These are phyloP conservation scores for Citrus inodora DNA, from an alignment of 345 rosid species.

Conservation along the genomic window DNA sequence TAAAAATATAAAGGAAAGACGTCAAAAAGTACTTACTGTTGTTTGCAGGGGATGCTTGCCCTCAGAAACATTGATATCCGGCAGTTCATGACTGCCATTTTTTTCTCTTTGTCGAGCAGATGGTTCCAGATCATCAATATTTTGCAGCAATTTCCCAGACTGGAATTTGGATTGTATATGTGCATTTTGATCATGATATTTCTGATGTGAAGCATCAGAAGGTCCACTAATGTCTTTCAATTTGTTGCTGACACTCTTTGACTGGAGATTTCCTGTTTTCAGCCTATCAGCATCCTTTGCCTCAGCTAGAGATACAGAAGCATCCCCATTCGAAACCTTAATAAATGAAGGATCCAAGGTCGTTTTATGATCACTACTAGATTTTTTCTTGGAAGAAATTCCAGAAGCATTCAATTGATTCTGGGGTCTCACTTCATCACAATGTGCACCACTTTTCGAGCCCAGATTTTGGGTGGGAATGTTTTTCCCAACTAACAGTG, in stretches of 20 bases:
- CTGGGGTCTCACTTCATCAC: constrained; percentile 35
- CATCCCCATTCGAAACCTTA: constrained; percentile 43
- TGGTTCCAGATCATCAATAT: constrained; percentile 36
- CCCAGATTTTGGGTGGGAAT: constrained; percentile 34
- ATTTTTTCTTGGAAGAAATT: constrained; percentile 52
- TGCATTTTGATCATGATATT: constrained; percentile 46
- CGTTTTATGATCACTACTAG: constrained; percentile 41
- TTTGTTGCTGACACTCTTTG: constrained; percentile 44
- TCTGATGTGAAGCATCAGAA: constrained; percentile 45
- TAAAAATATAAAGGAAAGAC: not conserved
- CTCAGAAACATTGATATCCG: constrained; percentile 55
- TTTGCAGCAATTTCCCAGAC: constrained; percentile 38
- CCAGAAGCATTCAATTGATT: constrained; percentile 42
- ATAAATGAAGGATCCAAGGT: constrained; percentile 37
- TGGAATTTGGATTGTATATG: constrained; percentile 40
- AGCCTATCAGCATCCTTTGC: constrained; percentile 48
- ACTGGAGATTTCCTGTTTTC: constrained; percentile 36
- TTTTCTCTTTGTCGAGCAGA: constrained; percentile 49
- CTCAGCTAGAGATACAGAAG: constrained; percentile 34
- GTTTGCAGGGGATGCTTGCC: constrained; percentile 40
- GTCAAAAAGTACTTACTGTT: constrained; percentile 39
- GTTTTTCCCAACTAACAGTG: constrained; percentile 29
- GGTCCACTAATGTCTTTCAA: constrained; percentile 46
- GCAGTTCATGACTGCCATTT: constrained; percentile 45
- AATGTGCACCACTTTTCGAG: constrained; percentile 25